Percentiles rank a stretch among this genome's conserved stretches.
phyloP scores from a whole-genome alignment of 352 stramenopile species.

The Globisporangium perplexum region DNA sequence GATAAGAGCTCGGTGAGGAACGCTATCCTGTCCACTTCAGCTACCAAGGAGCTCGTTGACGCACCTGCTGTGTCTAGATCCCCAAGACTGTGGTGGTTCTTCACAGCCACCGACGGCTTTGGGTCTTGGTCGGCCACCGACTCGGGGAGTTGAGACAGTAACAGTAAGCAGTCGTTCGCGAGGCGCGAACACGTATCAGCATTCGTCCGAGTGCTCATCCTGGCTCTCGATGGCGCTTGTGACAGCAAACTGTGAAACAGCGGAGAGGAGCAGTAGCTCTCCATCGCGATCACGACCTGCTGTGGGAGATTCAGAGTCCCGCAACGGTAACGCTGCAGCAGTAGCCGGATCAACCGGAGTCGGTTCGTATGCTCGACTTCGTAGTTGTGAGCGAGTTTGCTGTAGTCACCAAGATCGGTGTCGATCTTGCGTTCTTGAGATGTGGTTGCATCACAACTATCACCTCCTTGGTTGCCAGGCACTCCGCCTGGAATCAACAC shows the following conservation, averaged over 20 bases:
- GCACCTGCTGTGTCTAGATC: not conserved
- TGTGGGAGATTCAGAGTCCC: not conserved
- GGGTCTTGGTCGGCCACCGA: not conserved
- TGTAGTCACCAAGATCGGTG: not conserved
- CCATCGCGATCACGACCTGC: not conserved
- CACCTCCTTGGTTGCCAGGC: not conserved
- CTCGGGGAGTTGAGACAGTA: not conserved
- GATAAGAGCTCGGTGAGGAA: no score
- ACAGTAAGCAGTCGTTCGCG: conserved; percentile 1
- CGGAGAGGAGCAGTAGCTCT: conserved; percentile 1
- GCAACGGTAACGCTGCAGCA: conserved; percentile 15
- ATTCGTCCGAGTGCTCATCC: not conserved
- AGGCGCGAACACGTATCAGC: not conserved
- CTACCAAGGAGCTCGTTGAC: no score
- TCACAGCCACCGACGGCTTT: not conserved
- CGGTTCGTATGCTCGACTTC: conserved; percentile 9
- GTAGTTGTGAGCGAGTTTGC: not conserved
- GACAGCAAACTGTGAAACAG: not conserved
- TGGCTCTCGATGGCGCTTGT: not conserved
- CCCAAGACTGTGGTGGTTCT: not conserved
- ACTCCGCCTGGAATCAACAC: conserved; percentile 11
- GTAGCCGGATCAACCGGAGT: conserved; percentile 18
- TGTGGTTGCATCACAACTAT: not conserved
- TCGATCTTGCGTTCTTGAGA: not conserved
- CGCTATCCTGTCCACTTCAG: no score